These are phyloP conservation scores for Didymella keratinophila DNA, from an alignment of 2,329 filamentous ascomycete species.

Conservation along the genomic window DNA sequence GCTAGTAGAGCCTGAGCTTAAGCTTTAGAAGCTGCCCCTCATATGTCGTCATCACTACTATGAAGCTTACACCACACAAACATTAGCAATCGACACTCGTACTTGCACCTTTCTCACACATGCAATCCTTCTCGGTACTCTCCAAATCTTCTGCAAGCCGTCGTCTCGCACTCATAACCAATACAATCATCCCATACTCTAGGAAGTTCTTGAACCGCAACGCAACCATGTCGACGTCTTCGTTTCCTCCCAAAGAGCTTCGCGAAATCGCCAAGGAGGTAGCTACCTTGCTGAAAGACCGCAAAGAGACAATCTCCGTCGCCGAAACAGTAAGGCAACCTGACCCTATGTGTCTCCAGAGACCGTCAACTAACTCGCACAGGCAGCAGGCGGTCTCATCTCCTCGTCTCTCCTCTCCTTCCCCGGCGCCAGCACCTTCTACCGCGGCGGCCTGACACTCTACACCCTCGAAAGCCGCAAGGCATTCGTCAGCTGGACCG, in stretches of 20 bases:
- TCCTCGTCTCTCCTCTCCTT: slow-evolving; percentile 65
- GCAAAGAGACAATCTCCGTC: slow-evolving; percentile 65
- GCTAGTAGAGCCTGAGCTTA: slow-evolving; percentile 1
- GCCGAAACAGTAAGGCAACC: slow-evolving; percentile 69
- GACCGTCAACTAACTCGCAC: slow-evolving; percentile 9
- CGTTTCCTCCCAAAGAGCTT: slow-evolving; percentile 55
- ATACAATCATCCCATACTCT: not conserved
- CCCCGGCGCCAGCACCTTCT: slow-evolving; percentile 66
- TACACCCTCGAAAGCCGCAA: slow-evolving; percentile 67
- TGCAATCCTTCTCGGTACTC: slow-evolving; percentile 2
- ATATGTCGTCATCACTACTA: slow-evolving; percentile 24
- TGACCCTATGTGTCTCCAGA: not conserved
- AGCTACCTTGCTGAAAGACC: slow-evolving; percentile 61
- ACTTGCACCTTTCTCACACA: not conserved
- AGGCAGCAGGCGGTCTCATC: slow-evolving; percentile 70
- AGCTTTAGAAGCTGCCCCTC: slow-evolving; percentile 28
- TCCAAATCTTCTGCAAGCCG: not conserved
- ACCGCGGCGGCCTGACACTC: slow-evolving; percentile 68
- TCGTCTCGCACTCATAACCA: slow-evolving; percentile 1
- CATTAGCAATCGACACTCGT: slow-evolving; percentile 2
- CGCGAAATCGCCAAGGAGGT: slow-evolving; percentile 59
- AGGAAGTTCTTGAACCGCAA: not conserved
- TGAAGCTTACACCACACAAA: slow-evolving; percentile 27
- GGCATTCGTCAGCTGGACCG: slow-evolving; percentile 68
- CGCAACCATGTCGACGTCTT: slow-evolving; percentile 35